These are phyloP conservation scores for Alternaria infectoria DNA, from an alignment of 2,329 filamentous ascomycete genomes.

Conservation along the genomic window DNA sequence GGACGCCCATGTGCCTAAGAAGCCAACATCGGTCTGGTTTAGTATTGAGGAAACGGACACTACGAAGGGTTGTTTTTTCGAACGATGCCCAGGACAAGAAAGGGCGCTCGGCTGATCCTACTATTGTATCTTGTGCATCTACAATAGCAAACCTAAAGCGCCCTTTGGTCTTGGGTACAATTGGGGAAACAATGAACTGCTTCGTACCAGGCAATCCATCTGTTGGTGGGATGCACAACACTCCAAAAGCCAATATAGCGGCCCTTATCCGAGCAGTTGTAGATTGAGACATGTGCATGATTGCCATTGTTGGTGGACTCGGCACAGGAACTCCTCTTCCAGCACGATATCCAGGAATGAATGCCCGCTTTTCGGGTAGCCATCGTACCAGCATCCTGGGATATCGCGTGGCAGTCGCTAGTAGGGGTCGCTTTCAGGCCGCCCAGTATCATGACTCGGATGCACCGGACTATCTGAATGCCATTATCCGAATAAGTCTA, in stretches of 20 bases:
- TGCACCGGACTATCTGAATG: not conserved
- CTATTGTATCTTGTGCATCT: not conserved
- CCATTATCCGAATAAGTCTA: constrained; percentile 7
- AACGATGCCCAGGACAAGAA: not conserved
- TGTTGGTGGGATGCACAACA: not conserved
- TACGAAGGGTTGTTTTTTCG: not conserved
- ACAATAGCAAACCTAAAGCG: not conserved
- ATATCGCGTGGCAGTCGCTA: constrained; percentile 5
- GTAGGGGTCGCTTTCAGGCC: not conserved
- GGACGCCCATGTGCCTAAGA: not conserved
- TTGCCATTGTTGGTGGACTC: not conserved
- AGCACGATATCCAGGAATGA: not conserved
- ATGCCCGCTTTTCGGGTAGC: not conserved
- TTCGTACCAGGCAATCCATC: not conserved
- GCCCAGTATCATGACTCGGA: not conserved
- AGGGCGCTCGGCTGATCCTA: not conserved
- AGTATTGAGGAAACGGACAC: not conserved
- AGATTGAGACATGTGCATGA: not conserved
- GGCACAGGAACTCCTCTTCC: not conserved
- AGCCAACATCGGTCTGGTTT: not conserved
- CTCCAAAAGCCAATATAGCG: not conserved
- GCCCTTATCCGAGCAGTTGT: not conserved
- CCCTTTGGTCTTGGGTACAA: not conserved
- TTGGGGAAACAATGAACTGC: not conserved
- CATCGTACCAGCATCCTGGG: not conserved